phyloP scores from a whole-genome alignment of 345 rosid genomes.

The Gossypium rotundifolium region DNA sequence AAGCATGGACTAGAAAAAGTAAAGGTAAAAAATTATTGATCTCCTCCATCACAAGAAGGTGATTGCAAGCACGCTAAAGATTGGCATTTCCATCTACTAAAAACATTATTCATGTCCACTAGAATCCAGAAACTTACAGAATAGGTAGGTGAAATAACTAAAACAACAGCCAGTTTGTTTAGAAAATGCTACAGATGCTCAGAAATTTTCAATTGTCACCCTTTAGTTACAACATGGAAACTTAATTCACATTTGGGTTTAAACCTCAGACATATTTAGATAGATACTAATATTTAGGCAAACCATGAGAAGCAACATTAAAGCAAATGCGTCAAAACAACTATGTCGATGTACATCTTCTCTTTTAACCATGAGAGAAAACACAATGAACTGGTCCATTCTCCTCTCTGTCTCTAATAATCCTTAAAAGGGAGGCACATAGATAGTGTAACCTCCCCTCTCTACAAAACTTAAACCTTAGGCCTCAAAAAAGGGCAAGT shows the following conservation, averaged over 20 bases:
- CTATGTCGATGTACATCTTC: not conserved
- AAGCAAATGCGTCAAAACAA: not conserved
- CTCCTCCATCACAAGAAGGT: not conserved
- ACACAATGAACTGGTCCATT: not conserved
- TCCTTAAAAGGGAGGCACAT: not conserved
- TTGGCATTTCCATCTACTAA: not conserved
- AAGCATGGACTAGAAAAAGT: not conserved
- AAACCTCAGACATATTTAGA: not conserved
- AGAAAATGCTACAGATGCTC: not conserved
- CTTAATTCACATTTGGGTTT: not conserved
- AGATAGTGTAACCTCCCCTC: not conserved
- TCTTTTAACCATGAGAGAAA: not conserved
- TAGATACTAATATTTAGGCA: not conserved
- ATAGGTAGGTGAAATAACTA: not conserved
- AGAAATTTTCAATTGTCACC: not conserved
- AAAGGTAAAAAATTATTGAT: not conserved
- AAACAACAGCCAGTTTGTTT: not conserved
- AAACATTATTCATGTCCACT: not conserved
- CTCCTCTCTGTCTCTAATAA: not conserved
- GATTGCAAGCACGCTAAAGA: not conserved
- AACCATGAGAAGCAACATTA: not conserved
- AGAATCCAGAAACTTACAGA: not conserved
- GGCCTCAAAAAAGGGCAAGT: not conserved
- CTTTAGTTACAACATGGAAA: not conserved
- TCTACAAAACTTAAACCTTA: not conserved